A percentile compares a stretch with the other conserved stretches of the same genome.
Evolutionary conservation across 129 eudicot genomes (phyloP).

Genomic region (Ambrosia artemisiifolia): DNA sequence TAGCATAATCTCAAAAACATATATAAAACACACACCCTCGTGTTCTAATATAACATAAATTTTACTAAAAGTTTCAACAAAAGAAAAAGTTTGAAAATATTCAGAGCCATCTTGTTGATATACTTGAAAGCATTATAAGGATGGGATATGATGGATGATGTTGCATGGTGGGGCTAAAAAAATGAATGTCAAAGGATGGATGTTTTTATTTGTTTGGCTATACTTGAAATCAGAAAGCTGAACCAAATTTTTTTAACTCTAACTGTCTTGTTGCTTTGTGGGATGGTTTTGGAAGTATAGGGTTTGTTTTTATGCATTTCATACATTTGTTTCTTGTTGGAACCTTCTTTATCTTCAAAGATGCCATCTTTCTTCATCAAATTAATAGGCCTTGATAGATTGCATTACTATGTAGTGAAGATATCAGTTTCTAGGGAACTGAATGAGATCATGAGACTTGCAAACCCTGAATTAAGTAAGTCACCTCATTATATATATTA

Average conservation of each 20-base stretch:
- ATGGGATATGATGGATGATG: not conserved
- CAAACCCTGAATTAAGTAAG: not conserved
- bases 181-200: constrained; percentile 29
- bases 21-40: constrained; percentile 6
- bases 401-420: not conserved
- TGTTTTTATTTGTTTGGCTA: constrained; percentile 35
- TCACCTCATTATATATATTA: no score
- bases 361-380: constrained; percentile 29
- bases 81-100: constrained; percentile 30
- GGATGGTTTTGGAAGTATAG: constrained; percentile 25
- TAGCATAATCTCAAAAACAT: constrained; percentile 22
- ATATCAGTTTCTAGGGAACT: not conserved
- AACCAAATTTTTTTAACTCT: constrained; percentile 11
- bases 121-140: constrained; percentile 15
- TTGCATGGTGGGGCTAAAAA: constrained; percentile 32
- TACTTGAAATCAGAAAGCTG: constrained; percentile 34
- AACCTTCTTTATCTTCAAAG: constrained; percentile 43
- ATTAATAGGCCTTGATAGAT: constrained; percentile 1
- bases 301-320: constrained; percentile 29
- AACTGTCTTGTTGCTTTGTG: constrained; percentile 30
- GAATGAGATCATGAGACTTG: not conserved
- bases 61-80: constrained; percentile 34
- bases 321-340: constrained; percentile 38
- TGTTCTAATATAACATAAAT: constrained; percentile 27
- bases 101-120: constrained; percentile 42